Conservation (phyloP, 2,329 filamentous ascomycete genomes). For the Chaetomium olivaceum region DNA sequence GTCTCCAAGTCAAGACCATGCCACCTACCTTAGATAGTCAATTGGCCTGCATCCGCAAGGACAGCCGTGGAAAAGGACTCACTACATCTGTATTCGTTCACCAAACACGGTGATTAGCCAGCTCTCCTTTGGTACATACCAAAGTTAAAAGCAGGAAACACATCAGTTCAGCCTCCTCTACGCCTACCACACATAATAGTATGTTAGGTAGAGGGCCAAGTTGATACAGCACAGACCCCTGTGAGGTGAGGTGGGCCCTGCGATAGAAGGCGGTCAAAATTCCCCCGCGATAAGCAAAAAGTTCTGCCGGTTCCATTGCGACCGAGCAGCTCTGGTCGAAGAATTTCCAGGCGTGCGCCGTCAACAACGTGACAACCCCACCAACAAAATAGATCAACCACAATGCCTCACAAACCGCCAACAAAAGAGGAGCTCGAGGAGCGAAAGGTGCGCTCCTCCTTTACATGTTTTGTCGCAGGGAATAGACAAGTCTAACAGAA, state of each 20-base stretch:
- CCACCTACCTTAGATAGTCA: too few species aligned
- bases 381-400: conserved; percentile 15
- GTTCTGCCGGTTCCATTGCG: conserved; percentile 29
- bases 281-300: conserved; percentile 28
- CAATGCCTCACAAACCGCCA: conserved; percentile 43
- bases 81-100: too few species aligned
- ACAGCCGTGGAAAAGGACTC: background rate
- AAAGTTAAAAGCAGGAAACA: too few species aligned
- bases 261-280: conserved; percentile 31
- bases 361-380: conserved; percentile 21
- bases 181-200: too few species aligned
- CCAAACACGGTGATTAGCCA: too few species aligned
- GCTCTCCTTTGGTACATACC: too few species aligned
- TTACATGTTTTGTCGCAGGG: background rate
- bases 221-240: conserved; percentile 11
- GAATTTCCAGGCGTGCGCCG: conserved; percentile 25
- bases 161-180: too few species aligned
- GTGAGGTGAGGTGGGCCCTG: background rate
- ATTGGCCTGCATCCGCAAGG: background rate
- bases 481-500: conserved; percentile 3
- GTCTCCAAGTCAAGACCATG: background rate
- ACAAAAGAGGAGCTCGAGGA: conserved; percentile 59
- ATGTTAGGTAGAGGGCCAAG: background rate
- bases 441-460: conserved; percentile 54
- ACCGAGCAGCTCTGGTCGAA: conserved; percentile 13